A percentile compares a stretch with the other conserved stretches of the same genome.
These are phyloP conservation scores for Tuber brumale DNA, from an alignment of 495 filamentous ascomycete species.

Conservation along the genomic window DNA sequence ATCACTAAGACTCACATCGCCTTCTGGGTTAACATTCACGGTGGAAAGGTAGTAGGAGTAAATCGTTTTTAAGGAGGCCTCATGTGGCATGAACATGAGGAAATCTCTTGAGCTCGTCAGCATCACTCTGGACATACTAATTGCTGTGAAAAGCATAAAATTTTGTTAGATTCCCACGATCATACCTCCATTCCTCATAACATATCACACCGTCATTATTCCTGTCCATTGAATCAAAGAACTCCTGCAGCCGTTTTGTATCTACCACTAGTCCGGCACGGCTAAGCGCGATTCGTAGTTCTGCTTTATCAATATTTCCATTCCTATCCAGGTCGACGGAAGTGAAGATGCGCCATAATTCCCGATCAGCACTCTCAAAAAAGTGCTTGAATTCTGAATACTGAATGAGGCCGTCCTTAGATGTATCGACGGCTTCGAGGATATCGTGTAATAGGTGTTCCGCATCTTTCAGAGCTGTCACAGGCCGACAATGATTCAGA, in stretches of 20 bases:
- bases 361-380: slow-evolving; percentile 74
- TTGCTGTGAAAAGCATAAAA: background rate
- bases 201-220: slow-evolving; percentile 81
- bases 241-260: slow-evolving; percentile 66
- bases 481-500: background rate
- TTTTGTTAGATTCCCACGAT: slow-evolving; percentile 22
- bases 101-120: slow-evolving; percentile 62
- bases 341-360: slow-evolving; percentile 73
- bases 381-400: slow-evolving; percentile 86
- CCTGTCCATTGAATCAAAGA: slow-evolving; percentile 82
- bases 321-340: slow-evolving; percentile 81
- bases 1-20: slow-evolving; percentile 86
- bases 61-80: slow-evolving; percentile 68
- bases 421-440: slow-evolving; percentile 71
- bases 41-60: slow-evolving; percentile 88
- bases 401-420: slow-evolving; percentile 80
- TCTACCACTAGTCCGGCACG: slow-evolving; percentile 73
- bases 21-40: slow-evolving; percentile 84
- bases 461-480: slow-evolving; percentile 83
- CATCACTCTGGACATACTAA: background rate
- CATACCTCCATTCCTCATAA: slow-evolving; percentile 95
- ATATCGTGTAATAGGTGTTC: slow-evolving; percentile 76
- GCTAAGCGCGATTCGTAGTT: slow-evolving; percentile 70
- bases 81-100: slow-evolving; percentile 81
- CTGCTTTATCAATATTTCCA: slow-evolving; percentile 78